Evolutionary conservation across 1,284 basidiomycete species (phyloP).

Genomic region (Bjerkandera adusta): DNA sequence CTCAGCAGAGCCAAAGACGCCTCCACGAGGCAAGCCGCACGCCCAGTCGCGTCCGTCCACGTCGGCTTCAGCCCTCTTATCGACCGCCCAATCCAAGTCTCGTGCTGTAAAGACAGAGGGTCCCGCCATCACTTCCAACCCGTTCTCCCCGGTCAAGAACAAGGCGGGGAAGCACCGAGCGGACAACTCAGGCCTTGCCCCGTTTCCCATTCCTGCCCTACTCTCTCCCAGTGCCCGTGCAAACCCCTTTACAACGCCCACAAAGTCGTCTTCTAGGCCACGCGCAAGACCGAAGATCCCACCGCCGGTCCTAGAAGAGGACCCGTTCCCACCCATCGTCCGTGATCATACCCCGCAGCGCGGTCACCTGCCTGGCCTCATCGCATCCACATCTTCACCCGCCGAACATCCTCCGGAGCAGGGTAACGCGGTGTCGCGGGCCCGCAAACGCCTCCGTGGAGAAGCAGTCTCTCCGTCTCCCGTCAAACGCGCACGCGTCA

Average conservation of each 20-base stretch:
- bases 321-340: conserved; percentile 35
- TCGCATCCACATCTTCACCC: not conserved
- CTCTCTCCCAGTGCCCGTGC: conserved; percentile 23
- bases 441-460: conserved; percentile 75
- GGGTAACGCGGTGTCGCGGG: conserved; percentile 54
- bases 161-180: conserved; percentile 31
- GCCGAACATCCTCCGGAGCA: conserved; percentile 21
- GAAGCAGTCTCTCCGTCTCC: conserved; percentile 81
- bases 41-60: conserved; percentile 30
- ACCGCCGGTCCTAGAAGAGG: conserved; percentile 15
- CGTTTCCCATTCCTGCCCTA: conserved; percentile 16
- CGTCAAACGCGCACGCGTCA: conserved; percentile 57
- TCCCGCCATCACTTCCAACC: conserved; percentile 59
- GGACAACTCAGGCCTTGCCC: conserved; percentile 14
- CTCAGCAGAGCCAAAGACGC: conserved; percentile 25
- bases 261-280: conserved; percentile 23
- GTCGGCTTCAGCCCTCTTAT: conserved; percentile 30
- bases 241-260: conserved; percentile 58
- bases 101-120: conserved; percentile 48
- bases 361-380: conserved; percentile 9
- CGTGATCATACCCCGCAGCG: conserved; percentile 3
- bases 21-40: conserved; percentile 35
- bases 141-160: conserved; percentile 74
- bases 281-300: not conserved
- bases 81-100: conserved; percentile 36